phyloP scores from a whole-genome alignment of 176 grass and related monocot genomes.

The Echinochloa phyllopogon region DNA sequence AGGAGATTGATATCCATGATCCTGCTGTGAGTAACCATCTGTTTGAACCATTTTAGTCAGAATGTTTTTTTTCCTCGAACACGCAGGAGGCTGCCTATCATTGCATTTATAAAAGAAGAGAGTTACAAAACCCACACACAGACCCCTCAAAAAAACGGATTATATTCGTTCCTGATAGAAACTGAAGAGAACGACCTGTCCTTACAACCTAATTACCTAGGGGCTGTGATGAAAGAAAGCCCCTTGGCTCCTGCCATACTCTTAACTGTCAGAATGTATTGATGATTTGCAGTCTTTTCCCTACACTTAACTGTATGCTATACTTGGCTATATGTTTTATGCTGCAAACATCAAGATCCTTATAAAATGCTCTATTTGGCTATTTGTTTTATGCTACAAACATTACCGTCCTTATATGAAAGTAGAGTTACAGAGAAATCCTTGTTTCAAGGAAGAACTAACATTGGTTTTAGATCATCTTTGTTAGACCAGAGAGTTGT shows the following conservation, averaged over 20 bases:
- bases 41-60: slow-evolving; percentile 12
- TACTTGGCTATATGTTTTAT: background rate
- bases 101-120: too few relatives aligned
- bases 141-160: too few relatives aligned
- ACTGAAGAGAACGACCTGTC: too few relatives aligned
- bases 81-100: too few relatives aligned
- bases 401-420: background rate
- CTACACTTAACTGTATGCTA: slow-evolving; percentile 1
- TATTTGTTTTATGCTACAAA: slow-evolving; percentile 6
- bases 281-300: background rate
- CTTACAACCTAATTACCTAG: too few relatives aligned
- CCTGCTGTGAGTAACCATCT: slow-evolving; percentile 61
- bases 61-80: background rate
- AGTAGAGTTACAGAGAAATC: background rate
- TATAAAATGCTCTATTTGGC: background rate
- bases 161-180: too few relatives aligned
- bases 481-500: background rate
- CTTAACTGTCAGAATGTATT: slow-evolving; percentile 26
- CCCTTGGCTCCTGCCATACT: too few relatives aligned
- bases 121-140: too few relatives aligned
- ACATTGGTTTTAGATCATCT: background rate
- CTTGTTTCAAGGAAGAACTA: slow-evolving; percentile 20
- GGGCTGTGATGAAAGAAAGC: too few relatives aligned
- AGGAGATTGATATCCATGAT: slow-evolving; percentile 79
- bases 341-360: slow-evolving; percentile 9